Percentiles rank a stretch among this genome's conserved stretches.
Conservation (phyloP, 768 basidiomycete species). For the Hortiboletus campestris region DNA sequence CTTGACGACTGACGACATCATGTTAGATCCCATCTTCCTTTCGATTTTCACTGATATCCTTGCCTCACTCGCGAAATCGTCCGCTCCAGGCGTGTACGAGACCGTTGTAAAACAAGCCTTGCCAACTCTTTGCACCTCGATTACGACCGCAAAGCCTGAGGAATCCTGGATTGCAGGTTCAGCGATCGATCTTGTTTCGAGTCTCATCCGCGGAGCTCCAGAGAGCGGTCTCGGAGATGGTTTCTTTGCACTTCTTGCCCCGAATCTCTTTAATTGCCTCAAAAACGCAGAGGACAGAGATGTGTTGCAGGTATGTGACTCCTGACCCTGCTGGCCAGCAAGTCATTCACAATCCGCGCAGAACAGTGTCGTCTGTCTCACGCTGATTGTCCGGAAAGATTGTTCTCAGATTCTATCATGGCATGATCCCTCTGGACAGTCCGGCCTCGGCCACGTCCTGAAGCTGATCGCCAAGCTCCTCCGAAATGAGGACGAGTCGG, state of each 20-base stretch:
- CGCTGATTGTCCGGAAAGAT: constrained; percentile 84
- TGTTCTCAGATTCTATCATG: constrained; percentile 77
- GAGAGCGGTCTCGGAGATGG: constrained; percentile 71
- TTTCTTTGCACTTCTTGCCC: constrained; percentile 74
- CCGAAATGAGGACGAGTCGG: constrained; percentile 81
- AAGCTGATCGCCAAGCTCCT: constrained; percentile 76
- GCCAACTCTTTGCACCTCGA: constrained; percentile 67
- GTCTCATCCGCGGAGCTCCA: constrained; percentile 65
- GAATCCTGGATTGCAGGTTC: constrained; percentile 78
- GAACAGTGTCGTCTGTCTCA: constrained; percentile 84
- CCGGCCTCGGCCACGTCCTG: constrained; percentile 75
- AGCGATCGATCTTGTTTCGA: constrained; percentile 78
- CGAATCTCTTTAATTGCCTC: constrained; percentile 70
- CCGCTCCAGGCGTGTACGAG: constrained; percentile 61
- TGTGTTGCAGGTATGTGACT: constrained; percentile 59
- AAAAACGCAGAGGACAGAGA: constrained; percentile 80
- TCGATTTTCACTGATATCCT: constrained; percentile 84
- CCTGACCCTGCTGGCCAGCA: background rate
- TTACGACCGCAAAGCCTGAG: constrained; percentile 52
- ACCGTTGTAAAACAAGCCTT: constrained; percentile 70
- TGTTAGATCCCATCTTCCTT: constrained; percentile 82
- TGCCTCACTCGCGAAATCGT: constrained; percentile 61
- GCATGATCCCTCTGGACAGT: constrained; percentile 62
- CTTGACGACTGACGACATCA: constrained; percentile 1
- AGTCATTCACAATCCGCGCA: constrained; percentile 28